phyloP scores from a whole-genome alignment of 305 asterid genomes.

The Fraxinus sp. region DNA sequence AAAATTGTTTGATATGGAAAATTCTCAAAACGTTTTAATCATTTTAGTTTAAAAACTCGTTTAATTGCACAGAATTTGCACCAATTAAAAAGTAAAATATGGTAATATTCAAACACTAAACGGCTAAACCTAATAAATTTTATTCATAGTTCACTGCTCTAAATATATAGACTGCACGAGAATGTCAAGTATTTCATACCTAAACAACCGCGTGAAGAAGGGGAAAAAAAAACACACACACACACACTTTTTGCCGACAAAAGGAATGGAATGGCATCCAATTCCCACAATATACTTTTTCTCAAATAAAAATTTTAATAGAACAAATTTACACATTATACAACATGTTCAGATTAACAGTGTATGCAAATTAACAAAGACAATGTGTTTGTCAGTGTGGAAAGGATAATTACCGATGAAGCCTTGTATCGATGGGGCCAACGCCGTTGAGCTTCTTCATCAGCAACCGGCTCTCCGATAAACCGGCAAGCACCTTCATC shows the following conservation, averaged over 20 bases:
- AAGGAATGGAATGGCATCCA: neutral
- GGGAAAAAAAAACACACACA: neutral
- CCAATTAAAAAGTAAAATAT: neutral
- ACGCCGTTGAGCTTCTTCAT: constrained; percentile 38
- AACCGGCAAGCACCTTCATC: constrained; percentile 17
- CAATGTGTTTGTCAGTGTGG: neutral
- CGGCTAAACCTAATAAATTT: neutral
- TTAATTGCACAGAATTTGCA: neutral
- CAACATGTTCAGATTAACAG: neutral
- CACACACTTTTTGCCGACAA: neutral
- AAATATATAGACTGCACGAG: neutral
- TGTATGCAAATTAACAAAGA: neutral
- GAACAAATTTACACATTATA: neutral
- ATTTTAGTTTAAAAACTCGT: neutral
- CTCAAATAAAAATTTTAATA: neutral
- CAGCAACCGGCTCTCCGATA: constrained; percentile 36
- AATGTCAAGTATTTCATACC: neutral
- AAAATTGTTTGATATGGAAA: neutral
- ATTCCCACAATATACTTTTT: neutral
- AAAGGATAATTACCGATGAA: neutral
- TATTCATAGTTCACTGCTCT: neutral
- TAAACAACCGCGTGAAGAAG: neutral
- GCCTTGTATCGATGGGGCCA: constrained; percentile 58
- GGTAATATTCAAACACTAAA: neutral
- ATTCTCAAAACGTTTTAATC: neutral